phyloP scores from a whole-genome alignment of 208 protist genomes.

The Acanthamoeba polyphaga region DNA sequence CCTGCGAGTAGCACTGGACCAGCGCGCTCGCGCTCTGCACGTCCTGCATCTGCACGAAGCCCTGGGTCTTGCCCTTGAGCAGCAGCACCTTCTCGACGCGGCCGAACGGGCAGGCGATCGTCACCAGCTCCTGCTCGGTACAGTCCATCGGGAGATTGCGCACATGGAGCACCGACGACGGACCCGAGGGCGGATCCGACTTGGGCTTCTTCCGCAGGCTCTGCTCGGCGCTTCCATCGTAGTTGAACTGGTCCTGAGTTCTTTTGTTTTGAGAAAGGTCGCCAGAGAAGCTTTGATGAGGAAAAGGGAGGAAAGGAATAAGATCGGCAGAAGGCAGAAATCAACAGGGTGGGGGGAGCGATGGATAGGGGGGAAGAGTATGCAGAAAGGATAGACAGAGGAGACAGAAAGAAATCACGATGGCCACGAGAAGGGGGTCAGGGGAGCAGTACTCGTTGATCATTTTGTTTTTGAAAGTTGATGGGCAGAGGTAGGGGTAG shows the following conservation, averaged over 20 bases:
- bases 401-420: background rate
- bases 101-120: slow-evolving; percentile 78
- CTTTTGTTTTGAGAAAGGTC: slow-evolving; percentile 63
- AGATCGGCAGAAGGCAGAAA: slow-evolving; percentile 14
- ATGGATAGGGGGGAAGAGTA: background rate
- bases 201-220: slow-evolving; percentile 78
- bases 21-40: slow-evolving; percentile 78
- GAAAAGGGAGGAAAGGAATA: slow-evolving; percentile 43
- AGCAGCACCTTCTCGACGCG: slow-evolving; percentile 76
- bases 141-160: slow-evolving; percentile 80
- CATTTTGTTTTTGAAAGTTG: background rate
- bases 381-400: background rate
- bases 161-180: slow-evolving; percentile 80
- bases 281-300: slow-evolving; percentile 60
- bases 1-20: slow-evolving; percentile 83
- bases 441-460: slow-evolving; percentile 20
- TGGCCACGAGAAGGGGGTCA: background rate
- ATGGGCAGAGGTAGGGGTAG: background rate
- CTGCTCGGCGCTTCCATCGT: slow-evolving; percentile 75
- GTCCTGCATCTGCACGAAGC: slow-evolving; percentile 84
- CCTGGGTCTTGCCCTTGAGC: slow-evolving; percentile 86
- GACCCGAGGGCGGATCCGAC: slow-evolving; percentile 9
- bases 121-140: slow-evolving; percentile 76
- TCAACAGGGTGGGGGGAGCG: background rate
- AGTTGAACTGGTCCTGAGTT: slow-evolving; percentile 78